phyloP scores from a whole-genome alignment of 805 yeast species.

The Wickerhamiella musiphila region DNA sequence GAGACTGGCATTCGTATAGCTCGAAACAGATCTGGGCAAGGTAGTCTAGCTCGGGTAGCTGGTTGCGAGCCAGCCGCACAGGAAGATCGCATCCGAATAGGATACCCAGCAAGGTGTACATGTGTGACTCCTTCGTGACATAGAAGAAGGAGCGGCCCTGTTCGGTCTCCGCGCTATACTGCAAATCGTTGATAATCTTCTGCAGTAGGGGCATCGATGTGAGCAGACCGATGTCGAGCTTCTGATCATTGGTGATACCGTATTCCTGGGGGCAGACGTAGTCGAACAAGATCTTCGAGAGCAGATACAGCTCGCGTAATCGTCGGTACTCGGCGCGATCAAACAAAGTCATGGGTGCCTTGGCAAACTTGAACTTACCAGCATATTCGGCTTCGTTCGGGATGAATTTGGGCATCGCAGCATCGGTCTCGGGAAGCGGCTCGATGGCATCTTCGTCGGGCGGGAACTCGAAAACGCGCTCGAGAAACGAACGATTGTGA shows the following conservation, averaged over 20 bases:
- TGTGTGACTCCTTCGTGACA: conserved; percentile 94
- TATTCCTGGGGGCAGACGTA: conserved; percentile 98
- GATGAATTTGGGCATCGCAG: conserved; percentile 16
- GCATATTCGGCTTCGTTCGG: conserved; percentile 19
- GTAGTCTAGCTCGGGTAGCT: conserved; percentile 90
- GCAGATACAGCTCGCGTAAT: conserved; percentile 70
- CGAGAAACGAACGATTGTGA: conserved; percentile 80
- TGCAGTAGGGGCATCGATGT: conserved; percentile 88
- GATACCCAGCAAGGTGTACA: conserved; percentile 80
- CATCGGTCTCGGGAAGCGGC: conserved; percentile 29
- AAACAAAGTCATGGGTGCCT: conserved; percentile 30
- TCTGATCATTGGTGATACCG: conserved; percentile 90
- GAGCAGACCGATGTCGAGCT: conserved; percentile 83
- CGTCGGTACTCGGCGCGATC: conserved; percentile 67
- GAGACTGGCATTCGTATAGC: conserved; percentile 60
- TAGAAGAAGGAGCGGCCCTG: conserved; percentile 79
- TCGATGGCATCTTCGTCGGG: conserved; percentile 10
- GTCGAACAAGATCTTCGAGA: conserved; percentile 87
- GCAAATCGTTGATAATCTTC: conserved; percentile 67
- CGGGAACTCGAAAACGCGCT: conserved; percentile 46
- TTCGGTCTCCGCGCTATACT: conserved; percentile 58
- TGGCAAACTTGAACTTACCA: conserved; percentile 18
- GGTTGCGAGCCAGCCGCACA: conserved; percentile 88
- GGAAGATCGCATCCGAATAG: conserved; percentile 85
- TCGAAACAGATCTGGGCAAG: conserved; percentile 89